Base-by-base conservation (phyloP, 495 filamentous ascomycete genomes). In the Arthonia radiata region DNA sequence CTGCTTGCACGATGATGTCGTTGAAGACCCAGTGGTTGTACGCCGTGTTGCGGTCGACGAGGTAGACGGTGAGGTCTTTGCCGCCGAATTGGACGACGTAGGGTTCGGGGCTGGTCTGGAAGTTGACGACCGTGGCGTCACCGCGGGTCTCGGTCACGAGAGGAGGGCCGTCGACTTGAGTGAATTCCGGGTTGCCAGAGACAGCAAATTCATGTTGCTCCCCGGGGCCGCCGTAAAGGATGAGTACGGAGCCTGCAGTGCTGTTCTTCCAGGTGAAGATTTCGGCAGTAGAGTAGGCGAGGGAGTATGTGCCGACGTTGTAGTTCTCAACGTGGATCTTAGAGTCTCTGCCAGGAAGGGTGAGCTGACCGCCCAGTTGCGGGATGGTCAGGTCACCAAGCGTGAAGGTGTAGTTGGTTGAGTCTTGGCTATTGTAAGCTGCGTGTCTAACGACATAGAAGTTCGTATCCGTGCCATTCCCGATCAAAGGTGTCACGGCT, bases 301-400 rank as follows among this genome's bases (percentile, higher is more conserved):
- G 41, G 5, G 54, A 66, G 1, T 51, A 52, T n/a, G 59, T 60
- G 0, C 59, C 57, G 27, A 83, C 48, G 26, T 65, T 47, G 36
- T 79, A 82, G 40, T 86, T 71, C 6, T 66, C 68, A 12, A 81
- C 64, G 37, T 74, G 63, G 28, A 71, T 53, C 42, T 80, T 79
- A 0, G 71, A 73, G 39, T 86, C 77, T 26, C 74, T 60, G 0
- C 73, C 73, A 35, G 61, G 59, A 2, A 83, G 51, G 2, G 58
- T 66, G 5, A 83, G 50, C 1, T 46, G 53, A 8, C 59, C 60
- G 10, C 57, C 62, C 1, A 72, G 11, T 6, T 7, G 7, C 11
- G 19, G 19, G 11, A 22, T 22, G 11, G 19, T 22, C 19, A 22
- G 11, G 6, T 22, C 11, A 11, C 19, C 19, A 11, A 22, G 6